Conservation (phyloP, 192 early-diverging fungal genomes). For the Spizellomyces punctatus region DNA sequence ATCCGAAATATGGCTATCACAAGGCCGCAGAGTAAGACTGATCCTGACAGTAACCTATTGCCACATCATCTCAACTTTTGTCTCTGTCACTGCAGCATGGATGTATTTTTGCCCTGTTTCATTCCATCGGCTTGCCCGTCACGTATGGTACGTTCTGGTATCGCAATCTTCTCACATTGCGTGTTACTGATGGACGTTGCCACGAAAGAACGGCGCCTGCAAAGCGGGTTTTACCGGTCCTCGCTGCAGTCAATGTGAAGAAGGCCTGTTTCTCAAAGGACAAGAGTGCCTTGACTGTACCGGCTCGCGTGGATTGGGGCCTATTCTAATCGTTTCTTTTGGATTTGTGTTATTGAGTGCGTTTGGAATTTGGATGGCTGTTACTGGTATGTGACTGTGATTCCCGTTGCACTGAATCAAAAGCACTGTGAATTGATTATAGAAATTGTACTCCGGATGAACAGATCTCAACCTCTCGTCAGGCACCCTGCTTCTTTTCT, state of each 20-base stretch:
- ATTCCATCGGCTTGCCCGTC: constrained; percentile 15
- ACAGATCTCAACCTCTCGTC: constrained; percentile 23
- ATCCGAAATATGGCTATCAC: constrained; percentile 30
- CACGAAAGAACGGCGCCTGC: constrained; percentile 17
- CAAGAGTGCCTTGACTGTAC: constrained; percentile 19
- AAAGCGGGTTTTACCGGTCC: constrained; percentile 30
- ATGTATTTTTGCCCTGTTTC: constrained; percentile 20
- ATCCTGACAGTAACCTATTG: not conserved
- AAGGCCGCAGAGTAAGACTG: constrained; percentile 9
- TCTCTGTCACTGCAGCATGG: not conserved
- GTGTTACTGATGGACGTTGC: too few relatives aligned
- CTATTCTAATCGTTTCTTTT: not conserved
- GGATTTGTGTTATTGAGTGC: constrained; percentile 1
- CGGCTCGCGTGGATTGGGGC: not conserved
- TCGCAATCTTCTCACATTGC: too few relatives aligned
- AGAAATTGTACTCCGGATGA: not conserved
- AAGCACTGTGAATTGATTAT: too few relatives aligned
- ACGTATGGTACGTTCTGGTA: not conserved
- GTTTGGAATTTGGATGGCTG: constrained; percentile 18
- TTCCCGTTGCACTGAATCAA: not conserved
- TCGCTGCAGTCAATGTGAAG: constrained; percentile 22
- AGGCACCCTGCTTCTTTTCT: constrained; percentile 17
- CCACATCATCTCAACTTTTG: not conserved
- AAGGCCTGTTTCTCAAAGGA: constrained; percentile 5
- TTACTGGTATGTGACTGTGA: not conserved